A percentile compares a stretch with the other conserved stretches of the same genome.
These are phyloP conservation scores for Catunica adiposa DNA, from an alignment of 2,329 filamentous ascomycete genomes.

Conservation along the genomic window DNA sequence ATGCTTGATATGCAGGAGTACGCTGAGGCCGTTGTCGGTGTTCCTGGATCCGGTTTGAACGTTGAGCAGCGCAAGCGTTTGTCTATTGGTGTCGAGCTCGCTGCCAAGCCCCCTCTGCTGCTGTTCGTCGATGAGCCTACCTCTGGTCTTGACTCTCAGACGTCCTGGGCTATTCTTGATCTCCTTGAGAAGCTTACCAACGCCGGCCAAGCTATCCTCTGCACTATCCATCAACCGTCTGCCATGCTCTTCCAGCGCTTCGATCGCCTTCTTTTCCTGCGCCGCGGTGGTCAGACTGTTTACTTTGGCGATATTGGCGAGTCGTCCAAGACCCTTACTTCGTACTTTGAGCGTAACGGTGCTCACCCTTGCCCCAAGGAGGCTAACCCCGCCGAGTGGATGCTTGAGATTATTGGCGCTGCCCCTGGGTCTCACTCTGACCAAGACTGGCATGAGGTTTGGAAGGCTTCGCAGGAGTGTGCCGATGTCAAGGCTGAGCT, in stretches of 20 bases:
- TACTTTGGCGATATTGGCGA: slow-evolving; percentile 70
- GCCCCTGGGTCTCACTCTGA: slow-evolving; percentile 46
- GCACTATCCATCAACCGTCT: slow-evolving; percentile 94
- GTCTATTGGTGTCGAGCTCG: slow-evolving; percentile 91
- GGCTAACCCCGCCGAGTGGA: slow-evolving; percentile 72
- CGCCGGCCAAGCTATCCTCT: slow-evolving; percentile 82
- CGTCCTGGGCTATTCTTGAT: slow-evolving; percentile 80
- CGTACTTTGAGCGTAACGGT: slow-evolving; percentile 63
- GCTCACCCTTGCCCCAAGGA: slow-evolving; percentile 45
- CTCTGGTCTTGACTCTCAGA: slow-evolving; percentile 83
- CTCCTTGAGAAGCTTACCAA: slow-evolving; percentile 80
- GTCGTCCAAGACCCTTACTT: slow-evolving; percentile 48
- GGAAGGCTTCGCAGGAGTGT: slow-evolving; percentile 43
- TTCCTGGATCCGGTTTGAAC: slow-evolving; percentile 72
- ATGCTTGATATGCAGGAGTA: slow-evolving; percentile 81
- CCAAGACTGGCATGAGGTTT: slow-evolving; percentile 48
- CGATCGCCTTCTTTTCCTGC: slow-evolving; percentile 63
- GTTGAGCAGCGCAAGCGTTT: slow-evolving; percentile 57
- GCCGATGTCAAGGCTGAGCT: slow-evolving; percentile 39
- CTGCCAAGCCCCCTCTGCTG: slow-evolving; percentile 74
- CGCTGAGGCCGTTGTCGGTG: slow-evolving; percentile 78
- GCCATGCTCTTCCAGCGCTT: slow-evolving; percentile 90
- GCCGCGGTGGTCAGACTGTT: slow-evolving; percentile 58
- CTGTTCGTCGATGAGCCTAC: slow-evolving; percentile 93
- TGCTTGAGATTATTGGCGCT: slow-evolving; percentile 47